A percentile compares a stretch with the other conserved stretches of the same genome.
Evolutionary conservation across 129 eudicot genomes (phyloP).

Genomic region (Calendula officinalis): DNA sequence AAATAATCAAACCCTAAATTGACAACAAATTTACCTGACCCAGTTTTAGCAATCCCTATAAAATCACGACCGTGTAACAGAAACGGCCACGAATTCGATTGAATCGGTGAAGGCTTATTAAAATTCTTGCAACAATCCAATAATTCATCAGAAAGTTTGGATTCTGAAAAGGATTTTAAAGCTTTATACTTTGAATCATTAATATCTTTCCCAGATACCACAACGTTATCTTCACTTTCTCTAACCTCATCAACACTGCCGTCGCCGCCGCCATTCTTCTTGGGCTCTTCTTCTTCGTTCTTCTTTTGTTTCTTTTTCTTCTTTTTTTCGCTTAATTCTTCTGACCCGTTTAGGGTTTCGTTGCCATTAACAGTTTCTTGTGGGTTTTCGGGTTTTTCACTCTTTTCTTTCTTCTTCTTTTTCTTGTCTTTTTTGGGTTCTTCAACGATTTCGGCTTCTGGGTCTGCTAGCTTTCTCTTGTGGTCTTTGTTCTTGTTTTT

Average conservation of each 20-base stretch:
- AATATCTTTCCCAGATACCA: conserved; percentile 83
- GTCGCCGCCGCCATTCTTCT: conserved; percentile 18
- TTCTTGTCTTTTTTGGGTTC: conserved; percentile 49
- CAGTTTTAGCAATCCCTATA: conserved; percentile 95
- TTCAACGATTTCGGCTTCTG: conserved; percentile 31
- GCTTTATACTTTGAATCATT: conserved; percentile 58
- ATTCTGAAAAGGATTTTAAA: conserved; percentile 54
- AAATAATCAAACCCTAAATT: neutral
- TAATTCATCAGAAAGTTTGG: conserved; percentile 60
- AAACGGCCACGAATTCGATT: conserved; percentile 91
- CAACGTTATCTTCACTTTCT: conserved; percentile 57
- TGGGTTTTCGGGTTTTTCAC: conserved; percentile 16
- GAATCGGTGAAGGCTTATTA: conserved; percentile 90
- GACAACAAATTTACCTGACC: conserved; percentile 62
- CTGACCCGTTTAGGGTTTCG: conserved; percentile 33
- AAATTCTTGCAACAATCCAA: conserved; percentile 81
- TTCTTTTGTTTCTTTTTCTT: conserved; percentile 22
- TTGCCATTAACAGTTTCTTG: conserved; percentile 19
- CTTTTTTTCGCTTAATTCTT: conserved; percentile 32
- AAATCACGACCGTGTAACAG: conserved; percentile 80
- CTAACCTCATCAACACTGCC: conserved; percentile 39
- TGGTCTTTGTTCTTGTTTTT: conserved; percentile 47
- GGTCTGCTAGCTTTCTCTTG: conserved; percentile 61
- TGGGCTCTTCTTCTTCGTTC: conserved; percentile 14
- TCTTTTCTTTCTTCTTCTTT: conserved; percentile 39